Base-by-base conservation (phyloP, 768 basidiomycete species). In the Calocera viscosa region DNA sequence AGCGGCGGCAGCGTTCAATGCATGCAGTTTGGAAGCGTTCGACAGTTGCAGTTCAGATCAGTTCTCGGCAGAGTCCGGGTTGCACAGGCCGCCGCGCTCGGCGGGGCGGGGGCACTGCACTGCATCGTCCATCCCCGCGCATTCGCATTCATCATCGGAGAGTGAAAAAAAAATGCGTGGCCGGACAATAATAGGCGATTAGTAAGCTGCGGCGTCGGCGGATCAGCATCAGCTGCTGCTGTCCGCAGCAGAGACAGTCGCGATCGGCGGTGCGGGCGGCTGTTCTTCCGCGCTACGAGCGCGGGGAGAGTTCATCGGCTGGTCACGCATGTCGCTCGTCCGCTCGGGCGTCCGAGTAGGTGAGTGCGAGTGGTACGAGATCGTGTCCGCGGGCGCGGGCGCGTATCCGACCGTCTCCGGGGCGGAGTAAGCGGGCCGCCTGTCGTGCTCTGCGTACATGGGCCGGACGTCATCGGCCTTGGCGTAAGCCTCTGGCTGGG, bases 241-340 rank as follows among this genome's bases (percentile, higher is more conserved):
- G 7, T 60, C 53, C 53, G 53, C 53, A 60, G 30, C 53, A 32
- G 53, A 60, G 30, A 60, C 53, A 60, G 53, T 32, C 53, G 53
- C 53, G 53, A 60, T 60, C 14, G 53, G 53, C 53, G 53, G 53
- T 60, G 53, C 53, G 53, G 53, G 53, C 24, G 53, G 53, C 22
- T 22, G n/a, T n/a, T n/a, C 53, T 5, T 60, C 53, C 14, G 53
- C 24, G 16, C 14, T 14, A 38, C 7, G 7, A 14, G 35, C 35
- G 14, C 35, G 35, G 35, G 5, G 35, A 5, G 35, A 38, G 5
- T 5, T 5, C 53, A 60, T 60, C 14, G 53, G 53, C 53, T 60
- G 5, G 53, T 60, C 53, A 26, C 53, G 53, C 53, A 32, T 19
- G 30, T 60, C 53, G 30, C 53, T 60, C 7, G 30, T 12, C 14